phyloP scores from a whole-genome alignment of 495 filamentous ascomycete species.

The Aspergillus homomorphus region DNA sequence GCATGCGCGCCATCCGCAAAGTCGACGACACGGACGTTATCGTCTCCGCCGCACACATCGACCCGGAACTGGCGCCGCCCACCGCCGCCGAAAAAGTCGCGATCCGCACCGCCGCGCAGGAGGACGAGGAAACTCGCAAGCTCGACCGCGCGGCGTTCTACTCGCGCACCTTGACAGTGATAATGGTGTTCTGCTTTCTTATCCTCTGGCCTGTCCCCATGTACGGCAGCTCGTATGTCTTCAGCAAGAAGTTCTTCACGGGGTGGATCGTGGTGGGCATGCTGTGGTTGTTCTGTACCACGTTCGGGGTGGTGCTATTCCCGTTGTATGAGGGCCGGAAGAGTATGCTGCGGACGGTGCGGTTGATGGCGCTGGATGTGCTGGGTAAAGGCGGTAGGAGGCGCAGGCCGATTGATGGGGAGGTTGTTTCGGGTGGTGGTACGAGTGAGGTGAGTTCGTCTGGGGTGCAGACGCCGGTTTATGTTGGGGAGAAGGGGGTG shows the following conservation, averaged over 20 bases:
- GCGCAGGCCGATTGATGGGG: conserved; percentile 26
- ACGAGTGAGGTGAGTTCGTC: conserved; percentile 24
- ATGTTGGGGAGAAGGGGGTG: conserved; percentile 21
- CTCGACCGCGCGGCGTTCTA: conserved; percentile 72
- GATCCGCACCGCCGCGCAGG: conserved; percentile 26
- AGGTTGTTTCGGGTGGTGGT: conserved; percentile 11
- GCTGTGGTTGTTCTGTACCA: conserved; percentile 78
- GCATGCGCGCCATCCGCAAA: conserved; percentile 78
- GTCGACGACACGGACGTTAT: conserved; percentile 83
- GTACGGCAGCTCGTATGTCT: conserved; percentile 84
- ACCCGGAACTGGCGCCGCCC: conserved; percentile 67
- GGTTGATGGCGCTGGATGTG: conserved; percentile 66
- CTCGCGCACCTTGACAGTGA: conserved; percentile 71
- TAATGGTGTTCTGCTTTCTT: conserved; percentile 72
- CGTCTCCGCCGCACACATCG: conserved; percentile 62
- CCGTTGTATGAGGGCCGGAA: conserved; percentile 77
- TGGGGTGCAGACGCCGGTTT: conserved; percentile 29
- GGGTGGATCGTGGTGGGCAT: conserved; percentile 88
- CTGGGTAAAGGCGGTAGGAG: conserved; percentile 50
- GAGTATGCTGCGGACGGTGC: conserved; percentile 62
- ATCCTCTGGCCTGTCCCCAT: conserved; percentile 95
- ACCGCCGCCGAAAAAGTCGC: conserved; percentile 40
- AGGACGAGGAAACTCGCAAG: conserved; percentile 63
- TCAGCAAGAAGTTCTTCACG: conserved; percentile 87
- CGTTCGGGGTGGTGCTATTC: conserved; percentile 73